Conservation (phyloP, 768 basidiomycete genomes). For the Mrakia hoshinonis region DNA sequence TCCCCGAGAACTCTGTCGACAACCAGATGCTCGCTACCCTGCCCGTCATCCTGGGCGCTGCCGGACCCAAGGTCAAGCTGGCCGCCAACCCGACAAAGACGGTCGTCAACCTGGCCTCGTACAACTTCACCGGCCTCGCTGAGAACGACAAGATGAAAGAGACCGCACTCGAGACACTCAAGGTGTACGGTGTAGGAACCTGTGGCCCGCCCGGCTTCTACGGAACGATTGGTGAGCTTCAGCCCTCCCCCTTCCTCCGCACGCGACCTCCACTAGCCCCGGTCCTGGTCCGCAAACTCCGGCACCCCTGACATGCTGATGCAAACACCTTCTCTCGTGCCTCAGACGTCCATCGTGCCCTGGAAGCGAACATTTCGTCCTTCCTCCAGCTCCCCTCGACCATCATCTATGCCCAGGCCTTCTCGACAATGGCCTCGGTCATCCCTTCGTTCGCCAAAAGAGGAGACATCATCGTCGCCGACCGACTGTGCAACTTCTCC, state of each 20-base stretch:
- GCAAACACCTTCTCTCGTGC: not conserved
- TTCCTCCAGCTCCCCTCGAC: slow-evolving; percentile 81
- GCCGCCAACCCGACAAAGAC: slow-evolving; percentile 41
- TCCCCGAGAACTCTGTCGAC: slow-evolving; percentile 46
- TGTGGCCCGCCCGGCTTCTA: slow-evolving; percentile 98
- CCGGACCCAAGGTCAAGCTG: slow-evolving; percentile 74
- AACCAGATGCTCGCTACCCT: slow-evolving; percentile 43
- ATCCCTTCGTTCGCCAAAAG: slow-evolving; percentile 97
- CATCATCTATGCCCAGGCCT: slow-evolving; percentile 90
- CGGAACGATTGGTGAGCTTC: slow-evolving; percentile 72
- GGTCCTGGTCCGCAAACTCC: not conserved
- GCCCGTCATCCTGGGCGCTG: slow-evolving; percentile 69
- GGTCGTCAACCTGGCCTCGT: slow-evolving; percentile 71
- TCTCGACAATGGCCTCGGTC: slow-evolving; percentile 82
- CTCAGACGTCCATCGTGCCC: slow-evolving; percentile 77
- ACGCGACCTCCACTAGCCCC: slow-evolving; percentile 2
- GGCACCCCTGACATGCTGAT: too few relatives aligned
- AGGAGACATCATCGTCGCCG: slow-evolving; percentile 95
- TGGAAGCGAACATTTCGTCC: slow-evolving; percentile 80
- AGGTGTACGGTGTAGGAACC: slow-evolving; percentile 83
- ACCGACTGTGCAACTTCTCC: slow-evolving; percentile 89
- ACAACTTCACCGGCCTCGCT: slow-evolving; percentile 84
- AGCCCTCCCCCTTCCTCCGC: not conserved
- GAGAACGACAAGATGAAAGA: slow-evolving; percentile 82
- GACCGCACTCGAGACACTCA: slow-evolving; percentile 69